Evolutionary conservation across 169 alveolate species (phyloP).

Genomic region (Eimeria falciformis): DNA sequence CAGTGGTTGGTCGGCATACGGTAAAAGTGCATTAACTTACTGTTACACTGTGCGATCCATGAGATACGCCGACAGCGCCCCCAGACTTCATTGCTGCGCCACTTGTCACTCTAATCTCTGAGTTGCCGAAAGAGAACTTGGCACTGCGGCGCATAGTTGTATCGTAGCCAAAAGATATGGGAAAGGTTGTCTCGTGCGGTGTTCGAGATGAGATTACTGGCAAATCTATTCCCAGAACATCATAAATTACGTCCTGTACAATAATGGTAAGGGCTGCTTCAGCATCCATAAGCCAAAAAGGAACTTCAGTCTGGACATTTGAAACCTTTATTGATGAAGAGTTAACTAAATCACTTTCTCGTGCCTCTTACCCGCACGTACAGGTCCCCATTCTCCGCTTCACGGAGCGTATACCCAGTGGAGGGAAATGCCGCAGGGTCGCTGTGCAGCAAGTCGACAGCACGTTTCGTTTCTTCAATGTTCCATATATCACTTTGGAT

Average conservation of each 20-base stretch:
- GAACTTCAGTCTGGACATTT: slow-evolving; percentile 21
- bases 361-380: slow-evolving; percentile 38
- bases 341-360: background rate
- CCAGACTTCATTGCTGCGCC: slow-evolving; percentile 40
- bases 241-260: slow-evolving; percentile 37
- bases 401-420: slow-evolving; percentile 35
- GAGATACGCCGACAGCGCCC: slow-evolving; percentile 55
- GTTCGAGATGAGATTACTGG: background rate
- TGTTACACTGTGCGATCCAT: slow-evolving; percentile 17
- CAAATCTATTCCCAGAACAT: slow-evolving; percentile 20
- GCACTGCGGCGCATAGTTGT: slow-evolving; percentile 14
- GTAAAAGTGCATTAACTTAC: background rate
- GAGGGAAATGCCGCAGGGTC: slow-evolving; percentile 16
- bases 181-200: slow-evolving; percentile 14
- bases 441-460: slow-evolving; percentile 35
- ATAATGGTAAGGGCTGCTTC: slow-evolving; percentile 42
- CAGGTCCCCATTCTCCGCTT: slow-evolving; percentile 27
- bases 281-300: slow-evolving; percentile 56
- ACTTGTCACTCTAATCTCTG: background rate
- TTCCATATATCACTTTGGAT: slow-evolving; percentile 53
- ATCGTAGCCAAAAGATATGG: slow-evolving; percentile 54
- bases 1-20: background rate
- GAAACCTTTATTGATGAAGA: background rate
- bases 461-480: slow-evolving; percentile 41
- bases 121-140: slow-evolving; percentile 32